Conservation (phyloP, 306 rosid species). For the Prunus dulcis region DNA sequence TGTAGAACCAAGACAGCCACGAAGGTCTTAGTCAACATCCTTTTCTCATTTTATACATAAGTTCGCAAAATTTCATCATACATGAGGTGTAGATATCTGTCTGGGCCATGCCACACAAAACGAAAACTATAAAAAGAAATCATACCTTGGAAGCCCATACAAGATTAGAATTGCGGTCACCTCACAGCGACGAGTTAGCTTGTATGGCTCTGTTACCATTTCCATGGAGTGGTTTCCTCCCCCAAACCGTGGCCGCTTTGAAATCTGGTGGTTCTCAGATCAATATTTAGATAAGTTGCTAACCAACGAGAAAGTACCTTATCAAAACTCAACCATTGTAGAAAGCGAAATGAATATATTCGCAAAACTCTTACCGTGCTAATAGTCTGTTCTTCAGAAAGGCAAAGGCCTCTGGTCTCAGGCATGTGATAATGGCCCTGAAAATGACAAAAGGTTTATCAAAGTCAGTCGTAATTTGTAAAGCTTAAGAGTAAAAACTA, state of each 20-base stretch:
- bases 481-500: background rate
- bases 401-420: conserved; percentile 70
- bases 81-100: background rate
- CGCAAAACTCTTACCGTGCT: conserved; percentile 45
- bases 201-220: conserved; percentile 52
- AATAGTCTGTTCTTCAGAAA: conserved; percentile 64
- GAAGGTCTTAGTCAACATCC: background rate
- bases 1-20: background rate
- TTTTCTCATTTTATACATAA: no score
- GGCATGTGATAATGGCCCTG: conserved; percentile 64
- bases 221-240: conserved; percentile 39
- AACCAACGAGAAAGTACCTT: background rate
- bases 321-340: background rate
- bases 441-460: conserved; percentile 3
- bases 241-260: conserved; percentile 47
- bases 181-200: conserved; percentile 74
- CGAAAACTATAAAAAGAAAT: background rate
- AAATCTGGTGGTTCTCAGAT: conserved; percentile 31
- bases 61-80: background rate
- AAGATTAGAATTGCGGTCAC: conserved; percentile 93
- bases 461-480: background rate
- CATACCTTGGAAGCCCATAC: conserved; percentile 94
- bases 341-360: background rate
- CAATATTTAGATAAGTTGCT: background rate
- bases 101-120: background rate